Percentiles rank a stretch among this genome's conserved stretches.
Conservation (phyloP, 2,329 filamentous ascomycete genomes). For the Eutypella sp. region DNA sequence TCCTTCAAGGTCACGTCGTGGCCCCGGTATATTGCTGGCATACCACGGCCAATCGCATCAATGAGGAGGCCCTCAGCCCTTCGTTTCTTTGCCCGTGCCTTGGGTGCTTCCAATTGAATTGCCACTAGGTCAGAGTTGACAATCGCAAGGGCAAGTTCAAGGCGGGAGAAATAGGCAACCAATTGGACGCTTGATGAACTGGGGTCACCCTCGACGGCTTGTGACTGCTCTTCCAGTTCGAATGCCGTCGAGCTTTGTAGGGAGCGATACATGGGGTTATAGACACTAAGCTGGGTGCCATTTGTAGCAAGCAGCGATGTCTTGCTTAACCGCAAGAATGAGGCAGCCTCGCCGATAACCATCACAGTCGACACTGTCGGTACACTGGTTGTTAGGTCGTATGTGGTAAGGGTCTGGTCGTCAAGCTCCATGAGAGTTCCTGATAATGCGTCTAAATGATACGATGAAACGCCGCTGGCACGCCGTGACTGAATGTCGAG, state of each 20-base stretch:
- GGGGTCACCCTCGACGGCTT: constrained; percentile 28
- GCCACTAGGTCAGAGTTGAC: constrained; percentile 60
- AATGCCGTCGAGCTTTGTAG: constrained; percentile 47
- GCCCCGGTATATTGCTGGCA: constrained; percentile 34
- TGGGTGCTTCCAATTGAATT: constrained; percentile 62
- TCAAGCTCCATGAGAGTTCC: constrained; percentile 59
- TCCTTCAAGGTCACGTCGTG: constrained; percentile 26
- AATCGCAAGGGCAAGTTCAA: constrained; percentile 62
- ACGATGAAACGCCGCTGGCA: constrained; percentile 25
- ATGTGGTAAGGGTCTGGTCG: constrained; percentile 51
- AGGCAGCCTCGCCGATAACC: constrained; percentile 46
- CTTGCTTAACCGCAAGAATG: constrained; percentile 62
- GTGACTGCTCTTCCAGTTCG: constrained; percentile 35
- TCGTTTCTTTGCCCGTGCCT: constrained; percentile 49
- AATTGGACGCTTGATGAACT: constrained; percentile 35
- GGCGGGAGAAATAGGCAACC: constrained; percentile 59
- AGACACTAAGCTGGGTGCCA: constrained; percentile 51
- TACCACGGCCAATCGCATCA: constrained; percentile 67
- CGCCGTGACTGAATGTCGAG: constrained; percentile 12
- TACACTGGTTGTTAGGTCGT: constrained; percentile 58
- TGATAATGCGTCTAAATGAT: constrained; percentile 57
- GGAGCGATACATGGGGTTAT: constrained; percentile 64
- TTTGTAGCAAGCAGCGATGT: constrained; percentile 62
- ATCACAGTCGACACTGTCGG: constrained; percentile 56
- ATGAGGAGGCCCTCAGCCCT: constrained; percentile 60